phyloP scores from a whole-genome alignment of 2,329 filamentous ascomycete species.

The Aspergillus arachidicola region DNA sequence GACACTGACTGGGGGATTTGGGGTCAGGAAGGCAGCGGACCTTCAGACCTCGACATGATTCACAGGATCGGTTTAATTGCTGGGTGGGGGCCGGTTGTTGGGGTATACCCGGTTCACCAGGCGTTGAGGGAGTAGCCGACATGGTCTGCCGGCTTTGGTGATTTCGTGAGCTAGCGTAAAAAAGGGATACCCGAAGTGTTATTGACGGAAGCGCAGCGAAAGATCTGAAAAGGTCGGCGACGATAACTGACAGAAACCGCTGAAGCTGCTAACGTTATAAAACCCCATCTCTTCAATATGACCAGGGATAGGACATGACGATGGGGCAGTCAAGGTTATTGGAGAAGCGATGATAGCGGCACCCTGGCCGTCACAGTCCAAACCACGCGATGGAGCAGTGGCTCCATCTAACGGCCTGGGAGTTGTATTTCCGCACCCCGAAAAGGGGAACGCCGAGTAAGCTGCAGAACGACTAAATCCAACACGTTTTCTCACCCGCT shows the following conservation, averaged over 20 bases:
- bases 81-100: conserved; percentile 25
- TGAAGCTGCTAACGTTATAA: not conserved
- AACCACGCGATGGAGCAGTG: conserved; percentile 2
- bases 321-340: not conserved
- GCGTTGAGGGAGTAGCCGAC: conserved; percentile 27
- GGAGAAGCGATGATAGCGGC: not conserved
- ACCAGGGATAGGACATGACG: not conserved
- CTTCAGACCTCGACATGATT: conserved; percentile 40
- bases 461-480: conserved; percentile 1
- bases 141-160: conserved; percentile 18
- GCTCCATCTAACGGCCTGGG: conserved; percentile 1
- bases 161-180: not conserved
- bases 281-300: not conserved
- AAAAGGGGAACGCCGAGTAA: conserved; percentile 3
- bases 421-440: conserved; percentile 2
- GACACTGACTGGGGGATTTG: conserved; percentile 36
- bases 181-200: not conserved
- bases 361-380: not conserved
- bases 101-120: conserved; percentile 22
- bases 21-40: conserved; percentile 39
- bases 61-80: conserved; percentile 40
- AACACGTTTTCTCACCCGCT: not conserved
- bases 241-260: conserved; percentile 3
- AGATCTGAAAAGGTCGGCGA: not conserved
- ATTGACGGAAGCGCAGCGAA: not conserved